Base-by-base conservation (phyloP, 179 eudicot genomes). In the Silene vulgaris region DNA sequence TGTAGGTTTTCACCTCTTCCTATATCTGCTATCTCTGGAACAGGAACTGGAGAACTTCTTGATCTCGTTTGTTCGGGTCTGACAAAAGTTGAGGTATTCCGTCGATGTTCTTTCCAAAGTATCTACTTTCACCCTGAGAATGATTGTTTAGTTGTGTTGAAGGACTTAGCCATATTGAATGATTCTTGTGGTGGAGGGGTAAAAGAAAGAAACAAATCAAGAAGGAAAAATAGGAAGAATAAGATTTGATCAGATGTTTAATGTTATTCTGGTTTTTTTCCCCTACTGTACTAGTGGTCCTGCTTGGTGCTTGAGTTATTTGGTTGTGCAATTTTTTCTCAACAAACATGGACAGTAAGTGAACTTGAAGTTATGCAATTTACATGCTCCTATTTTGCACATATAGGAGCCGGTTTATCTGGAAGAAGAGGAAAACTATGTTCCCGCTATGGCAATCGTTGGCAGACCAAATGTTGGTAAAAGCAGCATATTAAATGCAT, bases 381-480 rank as follows among this genome's bases (percentile, higher is more conserved):
- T 26, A 71, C 63, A 57, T 64, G 67, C 62, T 79, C 72, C 48
- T 62, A 23, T 80, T 37, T 48, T 82, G 76, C 72, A 76, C 43
- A 56, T 77, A 66, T 79, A 93, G 98, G 91, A 86, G 28, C 65
- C 84, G 19, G 82, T 71, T 77, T 72, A 78, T 85, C 75, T 78
- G 60, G 84, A 81, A 73, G 89, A 82, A 21, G 92, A 82, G 72
- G 92, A 90, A 84, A 84, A 85, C 61, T 89, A 89, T 77, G 73
- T 88, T 77, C 97, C 97, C 70, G 82, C 97, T 28, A 89, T 94
- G 76, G 97, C 97, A 8, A 87, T 94, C 75, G 92, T 94, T 74
- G 98, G 98, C 70, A 89, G 96, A 75, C 98, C 98, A 81, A 94
- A 94, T 86, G 98, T 94, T 72, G 98, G 98, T 70, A 94, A 92